Evolutionary conservation across 345 rosid species (phyloP), one percentile per base, ranked within the genome.

Genomic region (Mallotus nudiflorus): DNA sequence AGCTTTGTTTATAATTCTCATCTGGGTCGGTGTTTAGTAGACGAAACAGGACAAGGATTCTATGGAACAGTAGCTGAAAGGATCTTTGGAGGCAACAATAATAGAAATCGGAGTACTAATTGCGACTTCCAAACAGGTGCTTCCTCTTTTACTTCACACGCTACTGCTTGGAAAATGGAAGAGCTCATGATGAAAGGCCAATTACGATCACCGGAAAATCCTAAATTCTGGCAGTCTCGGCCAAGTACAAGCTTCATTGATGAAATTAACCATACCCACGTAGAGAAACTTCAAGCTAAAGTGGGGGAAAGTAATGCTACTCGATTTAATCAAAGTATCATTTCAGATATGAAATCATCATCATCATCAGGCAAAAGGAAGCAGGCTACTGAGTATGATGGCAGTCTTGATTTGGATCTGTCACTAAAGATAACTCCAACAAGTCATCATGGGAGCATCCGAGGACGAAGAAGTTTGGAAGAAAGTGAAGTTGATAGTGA

Each of bases 321-420:
- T 31, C 19, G 44, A 64, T 16, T 55, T 1, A 61, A 49, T n/a
- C n/a, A n/a, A n/a, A n/a, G n/a, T n/a, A n/a, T n/a, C n/a, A n/a
- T n/a, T n/a, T n/a, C n/a, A n/a, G n/a, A n/a, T n/a, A 60, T 7
- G 19, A 37, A 19, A 37, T 54, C 14, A 14, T 6, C 55, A 18
- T 40, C 72, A 39, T 66, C 74, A 7, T 66, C 74, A 5, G 40
- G 60, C 51, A 87, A 84, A 75, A 80, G 86, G 65, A 83, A 80
- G 61, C 75, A 74, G 6, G 40, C 72, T 9, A 42, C 11, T 31
- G 84, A 77, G 76, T 45, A 75, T 48, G 62, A 66, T 42, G 37
- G n/a, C n/a, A 39, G 9, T 57, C 62, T 76, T 51, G 75, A 76
- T 60, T 45, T 76, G 63, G 72, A 71, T 45, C 20, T 76, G 28